phyloP scores from a whole-genome alignment of 192 early-diverging fungal genomes.

The Umbelopsis ramanniana region DNA sequence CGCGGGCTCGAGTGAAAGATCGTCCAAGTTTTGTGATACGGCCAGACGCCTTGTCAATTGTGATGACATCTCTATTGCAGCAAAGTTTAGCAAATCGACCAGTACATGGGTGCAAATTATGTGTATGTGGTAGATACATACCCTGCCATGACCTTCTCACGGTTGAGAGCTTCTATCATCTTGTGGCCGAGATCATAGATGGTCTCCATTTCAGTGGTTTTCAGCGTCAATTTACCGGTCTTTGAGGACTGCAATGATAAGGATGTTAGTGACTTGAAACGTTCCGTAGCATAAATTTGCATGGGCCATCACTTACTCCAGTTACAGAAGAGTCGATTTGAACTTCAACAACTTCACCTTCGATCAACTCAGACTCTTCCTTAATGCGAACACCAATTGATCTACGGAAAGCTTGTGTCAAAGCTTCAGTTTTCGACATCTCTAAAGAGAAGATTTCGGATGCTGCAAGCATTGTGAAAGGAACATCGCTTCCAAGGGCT shows the following conservation, averaged over 20 bases:
- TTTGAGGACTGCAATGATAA: constrained; percentile 72
- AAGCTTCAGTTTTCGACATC: constrained; percentile 97
- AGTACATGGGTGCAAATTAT: constrained; percentile 8
- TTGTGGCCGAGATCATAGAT: constrained; percentile 98
- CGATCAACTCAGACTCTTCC: constrained; percentile 97
- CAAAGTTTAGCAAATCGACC: neutral
- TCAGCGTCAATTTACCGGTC: constrained; percentile 96
- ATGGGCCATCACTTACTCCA: constrained; percentile 62
- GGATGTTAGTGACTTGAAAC: neutral
- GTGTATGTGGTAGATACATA: constrained; percentile 31
- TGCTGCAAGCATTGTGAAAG: constrained; percentile 96
- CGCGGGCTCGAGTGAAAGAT: constrained; percentile 95
- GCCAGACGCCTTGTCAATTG: constrained; percentile 98
- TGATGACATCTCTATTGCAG: constrained; percentile 83
- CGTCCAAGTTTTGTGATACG: constrained; percentile 94
- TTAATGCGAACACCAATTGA: constrained; percentile 98
- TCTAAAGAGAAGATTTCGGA: constrained; percentile 99
- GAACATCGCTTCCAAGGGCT: constrained; percentile 92
- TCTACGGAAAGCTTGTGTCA: constrained; percentile 97
- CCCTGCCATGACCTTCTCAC: constrained; percentile 98
- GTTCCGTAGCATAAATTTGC: neutral
- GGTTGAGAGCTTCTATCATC: constrained; percentile 97
- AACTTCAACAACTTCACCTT: constrained; percentile 99
- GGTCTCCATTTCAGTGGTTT: constrained; percentile 99
- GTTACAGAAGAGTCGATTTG: constrained; percentile 94